These are phyloP conservation scores for Trichophyton mentagrophytes DNA, from an alignment of 2,329 filamentous ascomycete species.

Conservation along the genomic window DNA sequence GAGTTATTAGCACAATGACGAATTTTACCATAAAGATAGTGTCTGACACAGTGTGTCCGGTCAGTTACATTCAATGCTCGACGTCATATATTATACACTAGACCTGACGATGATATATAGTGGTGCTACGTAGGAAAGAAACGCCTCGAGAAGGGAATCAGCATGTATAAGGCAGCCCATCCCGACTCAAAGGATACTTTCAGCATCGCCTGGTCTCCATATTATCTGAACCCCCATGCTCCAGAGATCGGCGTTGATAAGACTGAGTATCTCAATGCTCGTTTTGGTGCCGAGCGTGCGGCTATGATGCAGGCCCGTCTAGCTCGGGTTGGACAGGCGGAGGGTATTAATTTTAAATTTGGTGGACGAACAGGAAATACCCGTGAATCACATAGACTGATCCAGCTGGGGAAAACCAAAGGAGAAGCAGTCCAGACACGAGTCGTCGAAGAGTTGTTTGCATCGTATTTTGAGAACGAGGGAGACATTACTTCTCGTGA, in stretches of 20 bases:
- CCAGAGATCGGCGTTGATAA: constrained; percentile 41
- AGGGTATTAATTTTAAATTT: constrained; percentile 63
- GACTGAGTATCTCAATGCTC: constrained; percentile 45
- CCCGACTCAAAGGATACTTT: constrained; percentile 53
- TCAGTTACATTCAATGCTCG: constrained; percentile 12
- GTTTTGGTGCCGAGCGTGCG: constrained; percentile 52
- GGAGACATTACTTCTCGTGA: constrained; percentile 49
- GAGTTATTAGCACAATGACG: constrained; percentile 41
- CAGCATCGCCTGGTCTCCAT: constrained; percentile 61
- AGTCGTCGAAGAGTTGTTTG: constrained; percentile 52
- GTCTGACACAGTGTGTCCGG: constrained; percentile 69
- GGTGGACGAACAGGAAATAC: constrained; percentile 62
- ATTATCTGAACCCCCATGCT: constrained; percentile 60
- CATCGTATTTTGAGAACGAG: constrained; percentile 52
- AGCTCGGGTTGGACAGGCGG: constrained; percentile 43
- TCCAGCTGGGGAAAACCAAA: constrained; percentile 54
- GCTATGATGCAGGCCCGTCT: constrained; percentile 48
- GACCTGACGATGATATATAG: constrained; percentile 17
- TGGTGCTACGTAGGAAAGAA: constrained; percentile 70
- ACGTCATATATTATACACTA: not conserved
- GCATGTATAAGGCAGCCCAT: constrained; percentile 49
- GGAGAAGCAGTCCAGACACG: constrained; percentile 42
- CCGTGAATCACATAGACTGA: constrained; percentile 62
- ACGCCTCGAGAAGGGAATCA: constrained; percentile 60
- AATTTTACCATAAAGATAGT: constrained; percentile 65